Evolutionary conservation across 352 stramenopile genomes (phyloP).

Genomic region (Globisporangium okanoganense): DNA sequence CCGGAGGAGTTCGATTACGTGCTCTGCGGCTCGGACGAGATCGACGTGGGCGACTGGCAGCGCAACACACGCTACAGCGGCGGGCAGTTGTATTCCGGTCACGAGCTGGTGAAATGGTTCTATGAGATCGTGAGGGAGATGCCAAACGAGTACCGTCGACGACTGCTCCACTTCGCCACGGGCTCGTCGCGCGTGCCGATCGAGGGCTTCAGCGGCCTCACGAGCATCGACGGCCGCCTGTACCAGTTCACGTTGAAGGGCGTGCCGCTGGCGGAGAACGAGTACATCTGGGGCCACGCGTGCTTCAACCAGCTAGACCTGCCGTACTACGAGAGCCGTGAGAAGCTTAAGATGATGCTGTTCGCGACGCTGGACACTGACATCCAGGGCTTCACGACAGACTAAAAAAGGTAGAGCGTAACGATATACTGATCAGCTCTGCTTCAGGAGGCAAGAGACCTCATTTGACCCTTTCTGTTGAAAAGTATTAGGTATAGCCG

Average conservation of each 20-base stretch:
- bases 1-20: too few relatives aligned
- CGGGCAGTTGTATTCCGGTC: background rate
- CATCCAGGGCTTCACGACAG: background rate
- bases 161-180: background rate
- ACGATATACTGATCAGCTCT: too few relatives aligned
- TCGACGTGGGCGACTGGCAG: background rate
- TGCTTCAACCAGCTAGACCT: background rate
- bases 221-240: background rate
- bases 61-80: background rate
- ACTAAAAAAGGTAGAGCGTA: too few relatives aligned
- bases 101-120: background rate
- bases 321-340: background rate
- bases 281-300: background rate
- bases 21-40: constrained; percentile 88
- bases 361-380: background rate
- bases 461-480: too few relatives aligned
- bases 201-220: background rate
- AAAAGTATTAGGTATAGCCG: too few relatives aligned
- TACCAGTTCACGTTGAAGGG: background rate
- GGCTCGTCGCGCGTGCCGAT: background rate
- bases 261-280: background rate
- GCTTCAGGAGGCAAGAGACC: too few relatives aligned
- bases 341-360: background rate
- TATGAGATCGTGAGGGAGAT: background rate
- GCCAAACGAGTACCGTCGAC: background rate